phyloP scores from a whole-genome alignment of 805 yeast genomes.

The Saccharomycopsis vini region DNA sequence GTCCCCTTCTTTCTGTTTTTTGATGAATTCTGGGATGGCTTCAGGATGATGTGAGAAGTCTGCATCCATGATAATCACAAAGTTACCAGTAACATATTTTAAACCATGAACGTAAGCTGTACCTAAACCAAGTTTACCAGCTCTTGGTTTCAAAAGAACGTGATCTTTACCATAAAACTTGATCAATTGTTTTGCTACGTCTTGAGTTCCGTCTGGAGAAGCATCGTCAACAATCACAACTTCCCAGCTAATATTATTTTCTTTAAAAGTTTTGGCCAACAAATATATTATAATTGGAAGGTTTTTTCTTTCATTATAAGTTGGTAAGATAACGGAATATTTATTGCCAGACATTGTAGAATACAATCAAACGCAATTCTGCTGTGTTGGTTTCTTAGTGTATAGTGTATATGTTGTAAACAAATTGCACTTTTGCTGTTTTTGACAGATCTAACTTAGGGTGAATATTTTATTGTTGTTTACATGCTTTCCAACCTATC shows the following conservation, averaged over 20 bases:
- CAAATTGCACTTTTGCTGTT: no score
- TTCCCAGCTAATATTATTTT: slow-evolving; percentile 58
- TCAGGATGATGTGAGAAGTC: slow-evolving; percentile 78
- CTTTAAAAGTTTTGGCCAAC: slow-evolving; percentile 56
- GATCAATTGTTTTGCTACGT: slow-evolving; percentile 52
- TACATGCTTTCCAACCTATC: no score
- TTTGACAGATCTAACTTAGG: no score
- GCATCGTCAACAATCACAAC: slow-evolving; percentile 69
- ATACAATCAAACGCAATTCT: no score
- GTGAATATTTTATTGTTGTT: no score
- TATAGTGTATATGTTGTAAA: no score
- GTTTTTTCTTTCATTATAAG: slow-evolving; percentile 65
- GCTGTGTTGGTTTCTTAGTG: no score
- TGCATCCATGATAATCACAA: slow-evolving; percentile 76
- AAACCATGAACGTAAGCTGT: slow-evolving; percentile 77
- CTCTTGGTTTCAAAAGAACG: slow-evolving; percentile 58
- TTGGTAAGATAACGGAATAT: slow-evolving; percentile 68
- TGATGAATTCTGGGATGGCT: slow-evolving; percentile 68
- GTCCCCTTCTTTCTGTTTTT: slow-evolving; percentile 42
- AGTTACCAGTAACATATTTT: slow-evolving; percentile 61
- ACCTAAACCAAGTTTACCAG: slow-evolving; percentile 72
- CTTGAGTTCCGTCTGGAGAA: slow-evolving; percentile 79
- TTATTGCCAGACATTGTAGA: slow-evolving; percentile 30
- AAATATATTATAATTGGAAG: slow-evolving; percentile 64
- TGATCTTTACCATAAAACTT: slow-evolving; percentile 49